Percentiles rank a stretch among this genome's conserved stretches.
phyloP scores from a whole-genome alignment of 1,284 basidiomycete genomes.

The Irpex rosettiformis region DNA sequence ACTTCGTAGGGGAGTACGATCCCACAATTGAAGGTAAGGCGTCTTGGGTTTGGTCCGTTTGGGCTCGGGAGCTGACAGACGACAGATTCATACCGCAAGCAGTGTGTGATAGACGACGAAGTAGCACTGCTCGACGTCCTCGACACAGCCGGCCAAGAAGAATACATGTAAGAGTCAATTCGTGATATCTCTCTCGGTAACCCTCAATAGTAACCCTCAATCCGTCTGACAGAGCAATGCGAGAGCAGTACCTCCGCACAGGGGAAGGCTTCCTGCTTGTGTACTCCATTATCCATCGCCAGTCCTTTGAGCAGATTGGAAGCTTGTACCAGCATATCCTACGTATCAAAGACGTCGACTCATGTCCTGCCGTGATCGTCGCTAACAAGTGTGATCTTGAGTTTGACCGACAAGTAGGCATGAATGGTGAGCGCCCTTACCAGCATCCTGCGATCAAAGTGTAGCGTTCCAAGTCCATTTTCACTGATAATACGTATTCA shows the following conservation, averaged over 20 bases:
- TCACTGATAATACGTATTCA: conserved; percentile 29
- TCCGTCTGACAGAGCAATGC: conserved; percentile 73
- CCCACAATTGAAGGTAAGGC: conserved; percentile 88
- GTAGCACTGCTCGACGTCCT: conserved; percentile 96
- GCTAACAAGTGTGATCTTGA: conserved; percentile 99
- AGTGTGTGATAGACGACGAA: conserved; percentile 97
- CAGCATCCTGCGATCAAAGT: background rate
- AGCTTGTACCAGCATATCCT: conserved; percentile 98
- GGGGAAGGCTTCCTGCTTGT: conserved; percentile 99
- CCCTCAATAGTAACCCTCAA: background rate
- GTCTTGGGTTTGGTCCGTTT: conserved; percentile 9
- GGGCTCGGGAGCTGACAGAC: background rate
- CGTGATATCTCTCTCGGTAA: background rate
- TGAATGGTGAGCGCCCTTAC: conserved; percentile 67
- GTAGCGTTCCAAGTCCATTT: background rate
- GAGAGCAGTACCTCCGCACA: conserved; percentile 96
- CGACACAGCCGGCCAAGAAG: conserved; percentile 98
- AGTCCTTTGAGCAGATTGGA: conserved; percentile 96
- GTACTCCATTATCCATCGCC: conserved; percentile 97
- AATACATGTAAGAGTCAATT: conserved; percentile 79
- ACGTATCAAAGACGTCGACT: conserved; percentile 95
- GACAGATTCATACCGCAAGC: conserved; percentile 93
- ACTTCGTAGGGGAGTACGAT: conserved; percentile 98
- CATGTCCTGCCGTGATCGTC: conserved; percentile 96
- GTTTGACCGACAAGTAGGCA: conserved; percentile 95